Conservation (phyloP, 257 asterid species). For the Solanum acaule region DNA sequence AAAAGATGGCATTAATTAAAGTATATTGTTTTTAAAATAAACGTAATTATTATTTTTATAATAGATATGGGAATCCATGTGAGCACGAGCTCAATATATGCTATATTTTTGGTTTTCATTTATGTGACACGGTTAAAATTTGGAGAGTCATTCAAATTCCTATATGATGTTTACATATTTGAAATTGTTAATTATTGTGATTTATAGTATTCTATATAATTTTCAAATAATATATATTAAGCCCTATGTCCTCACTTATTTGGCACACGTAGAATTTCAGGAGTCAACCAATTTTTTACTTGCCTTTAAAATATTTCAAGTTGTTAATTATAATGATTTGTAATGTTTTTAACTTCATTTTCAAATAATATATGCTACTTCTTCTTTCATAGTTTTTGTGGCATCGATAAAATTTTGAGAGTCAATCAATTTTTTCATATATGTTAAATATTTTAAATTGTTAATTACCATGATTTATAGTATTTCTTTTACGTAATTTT, state of each 20-base stretch:
- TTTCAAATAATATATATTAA: too few species aligned
- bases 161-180: not conserved
- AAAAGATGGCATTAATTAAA: not conserved
- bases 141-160: not conserved
- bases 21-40: too few species aligned
- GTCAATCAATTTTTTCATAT: not conserved
- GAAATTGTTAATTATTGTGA: not conserved
- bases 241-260: not conserved
- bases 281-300: not conserved
- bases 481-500: not conserved
- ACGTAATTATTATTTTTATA: too few species aligned
- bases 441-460: not conserved
- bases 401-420: not conserved
- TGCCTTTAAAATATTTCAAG: not conserved
- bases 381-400: not conserved
- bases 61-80: not conserved
- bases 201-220: too few species aligned
- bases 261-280: not conserved
- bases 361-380: not conserved
- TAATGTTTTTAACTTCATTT: too few species aligned
- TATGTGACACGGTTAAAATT: not conserved
- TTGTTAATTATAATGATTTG: too few species aligned
- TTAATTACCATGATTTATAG: not conserved
- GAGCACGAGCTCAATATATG: not conserved
- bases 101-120: too few species aligned